phyloP scores from a whole-genome alignment of 345 rosid genomes.

The Capsella bursapastoris region DNA sequence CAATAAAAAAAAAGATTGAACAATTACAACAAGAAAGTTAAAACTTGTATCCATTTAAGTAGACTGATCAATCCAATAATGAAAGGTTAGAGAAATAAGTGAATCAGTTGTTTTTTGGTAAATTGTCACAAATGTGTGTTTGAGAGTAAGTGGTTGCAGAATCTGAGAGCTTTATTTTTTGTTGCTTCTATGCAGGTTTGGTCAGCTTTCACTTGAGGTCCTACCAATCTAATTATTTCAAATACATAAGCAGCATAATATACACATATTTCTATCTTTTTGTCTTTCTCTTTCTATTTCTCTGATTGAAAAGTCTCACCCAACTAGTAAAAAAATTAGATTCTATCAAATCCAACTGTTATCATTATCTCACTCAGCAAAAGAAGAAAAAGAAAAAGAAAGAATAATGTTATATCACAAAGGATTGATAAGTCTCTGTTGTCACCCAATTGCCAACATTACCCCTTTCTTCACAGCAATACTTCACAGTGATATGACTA shows the following conservation, averaged over 20 bases:
- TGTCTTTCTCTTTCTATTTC: conserved; percentile 29
- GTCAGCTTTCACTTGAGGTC: conserved; percentile 49
- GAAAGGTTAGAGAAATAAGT: neutral
- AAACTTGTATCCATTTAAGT: neutral
- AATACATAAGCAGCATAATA: conserved; percentile 24
- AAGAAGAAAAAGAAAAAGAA: conserved; percentile 29
- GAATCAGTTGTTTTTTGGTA: neutral
- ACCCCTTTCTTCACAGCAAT: conserved; percentile 45
- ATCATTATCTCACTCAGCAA: conserved; percentile 39
- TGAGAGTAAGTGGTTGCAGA: conserved; percentile 50
- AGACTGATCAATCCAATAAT: neutral
- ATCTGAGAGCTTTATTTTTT: conserved; percentile 37
- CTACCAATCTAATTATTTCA: conserved; percentile 43
- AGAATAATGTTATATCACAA: conserved; percentile 30
- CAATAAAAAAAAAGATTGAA: conserved; percentile 17
- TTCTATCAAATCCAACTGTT: conserved; percentile 45
- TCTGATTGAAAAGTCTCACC: conserved; percentile 42
- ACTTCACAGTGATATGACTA: conserved; percentile 35
- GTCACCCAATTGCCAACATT: conserved; percentile 50
- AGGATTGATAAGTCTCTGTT: conserved; percentile 43
- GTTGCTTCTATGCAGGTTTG: conserved; percentile 34
- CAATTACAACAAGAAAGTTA: conserved; percentile 22
- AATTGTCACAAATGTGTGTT: conserved; percentile 37
- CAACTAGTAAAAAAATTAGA: conserved; percentile 36
- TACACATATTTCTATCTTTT: neutral